phyloP scores from a whole-genome alignment of 495 filamentous ascomycete genomes.

The Podospora pseudocomata region DNA sequence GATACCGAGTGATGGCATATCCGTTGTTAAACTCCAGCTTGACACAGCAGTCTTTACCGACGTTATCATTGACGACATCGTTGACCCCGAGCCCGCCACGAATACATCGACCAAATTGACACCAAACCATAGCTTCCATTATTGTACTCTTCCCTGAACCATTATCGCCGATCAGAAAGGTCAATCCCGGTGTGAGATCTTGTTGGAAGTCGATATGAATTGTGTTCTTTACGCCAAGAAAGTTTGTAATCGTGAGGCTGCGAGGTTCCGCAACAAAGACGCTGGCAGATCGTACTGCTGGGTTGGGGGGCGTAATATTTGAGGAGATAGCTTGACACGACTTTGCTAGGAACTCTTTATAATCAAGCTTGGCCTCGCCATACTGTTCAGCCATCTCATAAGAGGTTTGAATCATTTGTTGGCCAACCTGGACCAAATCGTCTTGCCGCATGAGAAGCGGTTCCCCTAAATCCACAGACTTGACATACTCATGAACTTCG shows the following conservation, averaged over 20 bases:
- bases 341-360: constrained; percentile 7
- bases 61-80: constrained; percentile 34
- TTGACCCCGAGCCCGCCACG: constrained; percentile 27
- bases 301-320: constrained; percentile 12
- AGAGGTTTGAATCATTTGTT: constrained; percentile 21
- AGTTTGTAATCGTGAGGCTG: constrained; percentile 33
- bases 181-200: constrained; percentile 28
- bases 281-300: constrained; percentile 9
- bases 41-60: constrained; percentile 14
- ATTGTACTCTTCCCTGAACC: constrained; percentile 27
- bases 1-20: constrained; percentile 4
- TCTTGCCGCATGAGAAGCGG: constrained; percentile 13
- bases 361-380: constrained; percentile 2
- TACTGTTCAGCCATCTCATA: constrained; percentile 15
- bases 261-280: constrained; percentile 31
- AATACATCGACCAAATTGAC: constrained; percentile 33
- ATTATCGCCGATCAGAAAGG: constrained; percentile 17
- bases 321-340: constrained; percentile 10
- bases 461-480: constrained; percentile 1
- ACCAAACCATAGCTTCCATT: constrained; percentile 37
- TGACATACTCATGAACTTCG: neutral
- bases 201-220: constrained; percentile 29
- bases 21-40: constrained; percentile 7
- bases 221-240: constrained; percentile 33
- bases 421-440: constrained; percentile 21